phyloP scores from a whole-genome alignment of 768 basidiomycete genomes.

The Serendipita sp. region DNA sequence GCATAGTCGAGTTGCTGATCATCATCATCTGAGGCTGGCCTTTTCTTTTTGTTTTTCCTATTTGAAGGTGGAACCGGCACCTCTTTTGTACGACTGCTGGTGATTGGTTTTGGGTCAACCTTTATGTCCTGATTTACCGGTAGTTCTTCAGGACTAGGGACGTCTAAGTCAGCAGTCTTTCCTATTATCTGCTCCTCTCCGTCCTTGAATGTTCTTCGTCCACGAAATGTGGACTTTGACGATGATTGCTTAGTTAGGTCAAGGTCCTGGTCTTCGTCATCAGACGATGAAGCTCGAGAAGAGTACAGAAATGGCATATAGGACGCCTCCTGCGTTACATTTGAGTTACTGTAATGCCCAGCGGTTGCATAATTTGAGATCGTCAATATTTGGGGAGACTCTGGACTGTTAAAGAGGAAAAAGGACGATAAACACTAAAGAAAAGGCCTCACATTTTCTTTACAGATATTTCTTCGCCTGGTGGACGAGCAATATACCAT shows the following conservation, averaged over 20 bases:
- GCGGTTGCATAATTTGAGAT: neutral
- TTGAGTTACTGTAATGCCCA: neutral
- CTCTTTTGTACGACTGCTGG: too few relatives aligned
- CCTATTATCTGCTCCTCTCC: neutral
- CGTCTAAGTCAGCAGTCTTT: neutral
- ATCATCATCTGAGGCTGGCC: too few relatives aligned
- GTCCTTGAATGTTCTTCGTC: neutral
- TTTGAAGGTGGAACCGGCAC: too few relatives aligned
- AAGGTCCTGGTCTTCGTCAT: neutral
- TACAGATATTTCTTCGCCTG: neutral
- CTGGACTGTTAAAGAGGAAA: neutral
- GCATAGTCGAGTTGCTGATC: too few relatives aligned
- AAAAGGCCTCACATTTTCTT: neutral
- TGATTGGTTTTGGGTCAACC: neutral
- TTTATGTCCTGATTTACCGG: neutral
- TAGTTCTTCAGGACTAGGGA: neutral
- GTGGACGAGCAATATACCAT: neutral
- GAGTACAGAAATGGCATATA: conserved; percentile 1
- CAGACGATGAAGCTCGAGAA: neutral
- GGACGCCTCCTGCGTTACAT: neutral
- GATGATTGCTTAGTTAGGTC: neutral
- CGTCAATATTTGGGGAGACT: too few relatives aligned
- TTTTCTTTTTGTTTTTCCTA: too few relatives aligned
- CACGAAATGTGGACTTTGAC: neutral
- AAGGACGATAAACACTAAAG: neutral